Evolutionary conservation across 148 eudicot species (phyloP), one percentile per base, ranked within the genome.

Genomic region (Simmondsia chinensis): DNA sequence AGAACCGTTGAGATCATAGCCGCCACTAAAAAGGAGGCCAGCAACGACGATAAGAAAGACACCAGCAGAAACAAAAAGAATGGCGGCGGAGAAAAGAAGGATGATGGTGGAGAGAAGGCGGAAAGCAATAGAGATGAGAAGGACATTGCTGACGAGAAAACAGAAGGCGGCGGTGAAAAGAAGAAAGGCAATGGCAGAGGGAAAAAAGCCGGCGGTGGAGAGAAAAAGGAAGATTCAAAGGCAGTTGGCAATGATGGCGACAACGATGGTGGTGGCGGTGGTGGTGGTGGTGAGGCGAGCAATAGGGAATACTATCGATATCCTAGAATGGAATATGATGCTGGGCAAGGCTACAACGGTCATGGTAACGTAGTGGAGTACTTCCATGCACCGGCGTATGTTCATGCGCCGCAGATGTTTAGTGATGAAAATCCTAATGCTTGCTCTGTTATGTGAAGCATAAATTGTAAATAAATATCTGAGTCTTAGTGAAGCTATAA

Each of bases 401-500:
- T 71, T 7, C 63, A 65, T 3, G 72, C 79, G 9, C 74, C 79
- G 0, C 80, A 65, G 24, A 61, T 74, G 79, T 79, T 79, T 18
- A 79, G 87, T 39, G 87, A 79, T 20, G 87, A 79, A 21, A 79
- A 79, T 47, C 87, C 87, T 9, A 72, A 79, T 43, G 87, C 79
- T 46, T 81, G 89, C 35, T 73, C 66, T 0, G 20, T 81, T 12
- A 81, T 81, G 89, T 81, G 77, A 77, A 10, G 11, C 4, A 35
- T 9, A 7, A 22, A 4, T 4, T 5, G 12, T 35, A 35, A 11
- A 12, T n/a, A 2, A 20, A 20, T 23, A 2, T 41, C 17, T n/a
- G n/a, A n/a, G 13, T 21, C 46, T 1, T 52, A 27, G 20, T 2
- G n/a, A n/a, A n/a, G n/a, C n/a, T n/a, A n/a, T n/a, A n/a, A n/a